A percentile compares a stretch with the other conserved stretches of the same genome.
phyloP scores from a whole-genome alignment of 495 filamentous ascomycete species.

The Trichoderma asperelloides region DNA sequence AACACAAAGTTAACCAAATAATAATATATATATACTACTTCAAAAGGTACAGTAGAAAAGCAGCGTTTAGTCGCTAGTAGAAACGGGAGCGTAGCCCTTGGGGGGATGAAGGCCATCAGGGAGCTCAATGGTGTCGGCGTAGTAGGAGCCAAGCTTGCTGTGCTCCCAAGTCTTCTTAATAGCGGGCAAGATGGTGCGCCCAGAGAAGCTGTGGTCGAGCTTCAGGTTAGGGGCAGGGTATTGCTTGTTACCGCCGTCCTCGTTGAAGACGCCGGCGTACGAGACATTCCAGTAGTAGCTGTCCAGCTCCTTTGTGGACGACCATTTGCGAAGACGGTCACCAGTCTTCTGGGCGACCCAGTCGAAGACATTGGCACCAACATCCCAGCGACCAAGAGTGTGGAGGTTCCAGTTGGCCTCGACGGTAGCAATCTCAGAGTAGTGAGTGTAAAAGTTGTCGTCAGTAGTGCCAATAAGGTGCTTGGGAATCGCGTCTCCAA shows the following conservation, averaged over 20 bases:
- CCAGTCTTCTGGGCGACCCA: slow-evolving; percentile 35
- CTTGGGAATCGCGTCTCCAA: slow-evolving; percentile 55
- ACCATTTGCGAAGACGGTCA: slow-evolving; percentile 13
- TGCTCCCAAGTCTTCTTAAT: slow-evolving; percentile 29
- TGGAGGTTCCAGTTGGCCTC: slow-evolving; percentile 50
- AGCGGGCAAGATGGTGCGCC: slow-evolving; percentile 29
- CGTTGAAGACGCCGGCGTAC: slow-evolving; percentile 38
- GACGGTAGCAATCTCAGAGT: slow-evolving; percentile 56
- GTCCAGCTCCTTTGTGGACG: not conserved
- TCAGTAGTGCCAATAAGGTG: slow-evolving; percentile 52
- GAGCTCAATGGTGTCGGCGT: slow-evolving; percentile 27
- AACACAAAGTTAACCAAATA: not conserved
- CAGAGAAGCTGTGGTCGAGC: slow-evolving; percentile 16
- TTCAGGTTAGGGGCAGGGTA: slow-evolving; percentile 28
- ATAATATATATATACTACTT: not conserved
- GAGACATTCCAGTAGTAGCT: slow-evolving; percentile 32
- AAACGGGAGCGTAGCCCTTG: slow-evolving; percentile 13
- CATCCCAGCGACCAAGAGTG: slow-evolving; percentile 41
- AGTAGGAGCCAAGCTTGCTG: slow-evolving; percentile 25
- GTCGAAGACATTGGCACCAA: slow-evolving; percentile 46
- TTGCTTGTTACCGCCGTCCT: slow-evolving; percentile 16
- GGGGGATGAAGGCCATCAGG: slow-evolving; percentile 34
- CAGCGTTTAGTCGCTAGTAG: not conserved
- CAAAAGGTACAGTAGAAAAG: not conserved
- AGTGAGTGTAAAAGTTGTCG: slow-evolving; percentile 62